phyloP scores from a whole-genome alignment of 2,329 filamentous ascomycete species.

The Huntiella omanensis region DNA sequence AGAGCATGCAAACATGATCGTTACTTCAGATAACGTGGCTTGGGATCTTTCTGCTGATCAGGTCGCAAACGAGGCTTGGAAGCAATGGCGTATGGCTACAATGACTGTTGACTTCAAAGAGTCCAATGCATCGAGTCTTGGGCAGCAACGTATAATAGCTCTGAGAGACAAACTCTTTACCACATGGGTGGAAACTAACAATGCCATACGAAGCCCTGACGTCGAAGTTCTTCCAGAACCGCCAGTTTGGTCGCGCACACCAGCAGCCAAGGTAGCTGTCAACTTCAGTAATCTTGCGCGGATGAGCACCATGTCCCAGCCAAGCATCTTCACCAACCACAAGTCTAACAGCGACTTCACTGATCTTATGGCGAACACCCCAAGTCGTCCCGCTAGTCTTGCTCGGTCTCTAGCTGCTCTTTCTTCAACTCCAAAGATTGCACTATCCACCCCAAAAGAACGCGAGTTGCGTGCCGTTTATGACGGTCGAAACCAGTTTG shows the following conservation, averaged over 20 bases:
- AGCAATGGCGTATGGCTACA: conserved; percentile 11
- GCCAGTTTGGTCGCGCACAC: conserved; percentile 6
- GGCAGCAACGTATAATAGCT: conserved; percentile 7
- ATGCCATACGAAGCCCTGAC: background rate
- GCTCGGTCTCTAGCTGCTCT: conserved; percentile 21
- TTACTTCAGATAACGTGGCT: conserved; percentile 1
- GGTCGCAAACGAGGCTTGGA: conserved; percentile 10
- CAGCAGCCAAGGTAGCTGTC: conserved; percentile 3
- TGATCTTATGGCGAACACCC: conserved; percentile 20
- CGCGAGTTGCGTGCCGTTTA: conserved; percentile 16
- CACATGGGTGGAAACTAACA: conserved; percentile 6
- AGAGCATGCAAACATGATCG: conserved; percentile 2
- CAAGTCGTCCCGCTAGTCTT: conserved; percentile 28
- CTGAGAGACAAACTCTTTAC: conserved; percentile 7
- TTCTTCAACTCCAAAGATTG: conserved; percentile 24
- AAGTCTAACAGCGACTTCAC: conserved; percentile 2
- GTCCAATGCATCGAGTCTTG: conserved; percentile 11
- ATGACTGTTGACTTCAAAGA: conserved; percentile 11
- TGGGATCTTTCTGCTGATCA: conserved; percentile 8
- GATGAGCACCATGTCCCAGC: conserved; percentile 9
- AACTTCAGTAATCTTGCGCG: conserved; percentile 5
- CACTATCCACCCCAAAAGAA: conserved; percentile 26
- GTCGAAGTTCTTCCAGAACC: background rate
- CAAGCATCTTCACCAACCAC: background rate
- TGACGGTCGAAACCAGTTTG: background rate